phyloP scores from a whole-genome alignment of 805 yeast genomes.

The Yarrowia keelungensis region DNA sequence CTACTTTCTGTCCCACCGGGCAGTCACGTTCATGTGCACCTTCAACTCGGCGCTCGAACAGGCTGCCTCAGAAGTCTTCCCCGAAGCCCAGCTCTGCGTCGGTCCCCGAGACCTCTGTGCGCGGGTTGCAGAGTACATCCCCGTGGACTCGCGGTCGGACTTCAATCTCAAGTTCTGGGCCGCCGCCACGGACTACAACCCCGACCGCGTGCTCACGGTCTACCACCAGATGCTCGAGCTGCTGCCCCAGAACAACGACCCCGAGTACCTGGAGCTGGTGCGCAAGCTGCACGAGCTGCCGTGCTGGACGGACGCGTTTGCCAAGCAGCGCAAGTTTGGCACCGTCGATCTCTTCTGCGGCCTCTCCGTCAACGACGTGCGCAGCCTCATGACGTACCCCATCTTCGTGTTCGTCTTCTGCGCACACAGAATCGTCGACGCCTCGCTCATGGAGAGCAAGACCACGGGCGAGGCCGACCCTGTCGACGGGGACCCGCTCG shows the following conservation, averaged over 20 bases:
- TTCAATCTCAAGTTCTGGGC: constrained; percentile 32
- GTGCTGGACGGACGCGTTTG: constrained; percentile 36
- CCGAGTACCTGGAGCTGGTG: constrained; percentile 24
- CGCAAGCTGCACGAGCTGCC: constrained; percentile 31
- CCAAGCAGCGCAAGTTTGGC: constrained; percentile 30
- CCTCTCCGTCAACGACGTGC: constrained; percentile 25
- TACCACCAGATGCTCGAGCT: constrained; percentile 33
- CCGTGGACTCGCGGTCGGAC: constrained; percentile 22
- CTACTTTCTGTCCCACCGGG: constrained; percentile 13
- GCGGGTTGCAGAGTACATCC: constrained; percentile 16
- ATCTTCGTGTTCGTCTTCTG: constrained; percentile 31
- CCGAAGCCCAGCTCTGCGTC: constrained; percentile 28
- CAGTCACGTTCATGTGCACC: constrained; percentile 33
- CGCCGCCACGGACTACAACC: constrained; percentile 27
- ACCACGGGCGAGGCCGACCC: constrained; percentile 27
- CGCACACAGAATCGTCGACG: constrained; percentile 24
- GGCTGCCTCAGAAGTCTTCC: constrained; percentile 24
- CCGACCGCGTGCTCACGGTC: constrained; percentile 23
- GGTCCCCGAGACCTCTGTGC: constrained; percentile 25
- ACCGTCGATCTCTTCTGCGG: constrained; percentile 27
- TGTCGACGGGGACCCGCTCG: constrained; percentile 26
- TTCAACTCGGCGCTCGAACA: constrained; percentile 26
- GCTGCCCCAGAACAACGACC: constrained; percentile 5
- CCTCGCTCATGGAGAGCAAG: constrained; percentile 15
- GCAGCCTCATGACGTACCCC: constrained; percentile 26